Base-by-base conservation (phyloP, 257 asterid genomes). In the Gentiana macrophylla region DNA sequence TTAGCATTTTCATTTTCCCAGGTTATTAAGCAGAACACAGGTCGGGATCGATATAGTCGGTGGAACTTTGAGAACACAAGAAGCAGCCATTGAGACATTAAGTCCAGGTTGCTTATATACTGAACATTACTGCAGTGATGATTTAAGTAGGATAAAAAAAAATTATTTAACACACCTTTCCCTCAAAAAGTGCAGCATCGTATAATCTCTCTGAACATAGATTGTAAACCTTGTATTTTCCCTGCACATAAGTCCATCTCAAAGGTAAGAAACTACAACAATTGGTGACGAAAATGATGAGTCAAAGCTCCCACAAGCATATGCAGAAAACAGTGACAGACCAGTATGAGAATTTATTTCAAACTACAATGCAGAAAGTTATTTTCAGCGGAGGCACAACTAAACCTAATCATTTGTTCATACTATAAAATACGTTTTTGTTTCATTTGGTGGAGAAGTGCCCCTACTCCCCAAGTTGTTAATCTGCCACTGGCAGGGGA, bases 141-240 rank as follows among this genome's bases (percentile, higher is more conserved):
- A 38, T 15, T 59, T 37, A 55, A 64, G 37, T 24, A 49, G n/a
- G 24, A 24, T 24, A 47, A 32, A 64, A 55, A 9, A 36, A 55
- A 3, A 49, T 33, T 34, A 50, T 1, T 12, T 32, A 35, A 15
- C 50, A 35, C 73, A 90, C 96, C 98, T 90, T 90, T 72, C 98
- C 98, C 73, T 83, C 89, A 76, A 90, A 90, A 52, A 90, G 79
- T 37, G 95, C 82, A 61, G 98, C 98, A 76, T 86, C 95, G 41
- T 90, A 90, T 66, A 90, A 59, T 71, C 98, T 90, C 81, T 90
- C 98, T 13, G 98, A 90, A 71, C 98, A 90, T 58, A 90, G 96
- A 83, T 90, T 90, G 74, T 90, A 90, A 47, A 90, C 98, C 74
- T 90, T 90, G 74, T 90, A 90, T 57, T 87, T 86, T 56, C 89